A percentile compares a stretch with the other conserved stretches of the same genome.
These are phyloP conservation scores for Kalmusia sp. DNA, from an alignment of 2,329 filamentous ascomycete genomes.

Conservation along the genomic window DNA sequence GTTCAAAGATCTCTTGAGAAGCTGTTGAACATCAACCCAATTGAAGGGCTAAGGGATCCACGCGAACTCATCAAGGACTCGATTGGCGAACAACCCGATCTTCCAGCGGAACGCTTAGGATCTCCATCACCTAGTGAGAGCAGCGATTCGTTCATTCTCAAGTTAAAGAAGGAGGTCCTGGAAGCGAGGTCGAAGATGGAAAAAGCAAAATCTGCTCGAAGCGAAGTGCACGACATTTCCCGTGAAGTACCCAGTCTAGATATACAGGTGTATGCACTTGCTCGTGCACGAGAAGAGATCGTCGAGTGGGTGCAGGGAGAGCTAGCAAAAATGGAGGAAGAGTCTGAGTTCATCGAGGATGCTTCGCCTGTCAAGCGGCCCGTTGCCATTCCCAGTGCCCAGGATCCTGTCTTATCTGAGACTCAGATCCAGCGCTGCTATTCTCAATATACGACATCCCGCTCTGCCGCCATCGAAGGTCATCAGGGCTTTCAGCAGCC, in stretches of 20 bases:
- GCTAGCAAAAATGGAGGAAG: conserved; percentile 51
- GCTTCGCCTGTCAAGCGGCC: conserved; percentile 39
- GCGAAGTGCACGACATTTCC: conserved; percentile 19
- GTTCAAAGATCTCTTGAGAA: conserved; percentile 54
- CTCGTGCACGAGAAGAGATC: conserved; percentile 56
- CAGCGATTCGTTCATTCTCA: conserved; percentile 37
- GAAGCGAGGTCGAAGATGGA: conserved; percentile 43
- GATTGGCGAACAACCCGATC: conserved; percentile 45
- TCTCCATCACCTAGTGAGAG: conserved; percentile 25
- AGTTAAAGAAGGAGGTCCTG: conserved; percentile 49
- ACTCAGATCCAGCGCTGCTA: conserved; percentile 37
- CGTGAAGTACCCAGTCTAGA: conserved; percentile 20
- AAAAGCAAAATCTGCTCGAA: conserved; percentile 29
- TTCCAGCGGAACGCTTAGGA: conserved; percentile 43
- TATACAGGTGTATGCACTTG: conserved; percentile 49
- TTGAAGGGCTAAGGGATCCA: conserved; percentile 31
- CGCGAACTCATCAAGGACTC: conserved; percentile 32
- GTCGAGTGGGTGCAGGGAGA: conserved; percentile 60
- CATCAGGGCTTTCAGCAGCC: conserved; percentile 28
- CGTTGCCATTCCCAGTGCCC: not conserved
- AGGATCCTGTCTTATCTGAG: conserved; percentile 32
- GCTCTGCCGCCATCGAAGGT: conserved; percentile 28
- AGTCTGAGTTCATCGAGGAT: conserved; percentile 43
- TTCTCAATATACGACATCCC: conserved; percentile 35
- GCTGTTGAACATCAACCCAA: conserved; percentile 44